Conservation (phyloP, 805 yeast genomes). For the Nakazawaea ernobii region DNA sequence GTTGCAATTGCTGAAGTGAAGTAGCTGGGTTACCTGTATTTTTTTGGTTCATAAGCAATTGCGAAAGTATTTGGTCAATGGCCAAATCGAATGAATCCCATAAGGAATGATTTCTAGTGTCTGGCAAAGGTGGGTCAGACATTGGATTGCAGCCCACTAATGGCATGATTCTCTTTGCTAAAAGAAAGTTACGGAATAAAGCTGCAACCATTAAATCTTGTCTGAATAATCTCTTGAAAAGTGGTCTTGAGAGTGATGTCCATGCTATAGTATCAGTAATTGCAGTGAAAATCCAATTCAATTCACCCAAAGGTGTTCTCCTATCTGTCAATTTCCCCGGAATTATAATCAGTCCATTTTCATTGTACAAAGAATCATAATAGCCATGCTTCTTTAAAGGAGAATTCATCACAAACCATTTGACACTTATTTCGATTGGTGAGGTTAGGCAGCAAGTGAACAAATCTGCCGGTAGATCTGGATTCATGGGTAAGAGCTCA, state of each 20-base stretch:
- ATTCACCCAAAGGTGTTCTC: conserved; percentile 91
- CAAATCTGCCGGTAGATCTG: conserved; percentile 91
- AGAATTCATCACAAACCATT: conserved; percentile 85
- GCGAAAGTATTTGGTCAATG: conserved; percentile 85
- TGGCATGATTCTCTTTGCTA: conserved; percentile 93
- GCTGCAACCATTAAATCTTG: conserved; percentile 98
- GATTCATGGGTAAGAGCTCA: conserved; percentile 87
- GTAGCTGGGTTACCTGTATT: conserved; percentile 8
- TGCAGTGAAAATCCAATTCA: conserved; percentile 97
- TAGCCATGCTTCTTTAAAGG: conserved; percentile 51
- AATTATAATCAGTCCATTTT: conserved; percentile 56
- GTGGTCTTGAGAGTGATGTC: conserved; percentile 82
- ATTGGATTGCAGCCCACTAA: conserved; percentile 90
- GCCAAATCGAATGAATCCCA: conserved; percentile 99
- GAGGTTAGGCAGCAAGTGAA: conserved; percentile 94
- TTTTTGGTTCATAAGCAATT: conserved; percentile 41
- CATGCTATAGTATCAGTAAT: conserved; percentile 98
- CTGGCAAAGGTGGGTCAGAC: conserved; percentile 90
- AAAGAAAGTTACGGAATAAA: conserved; percentile 80
- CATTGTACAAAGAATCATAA: conserved; percentile 40
- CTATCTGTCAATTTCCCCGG: conserved; percentile 92
- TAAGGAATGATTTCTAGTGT: conserved; percentile 78
- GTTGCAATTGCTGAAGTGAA: conserved; percentile 5
- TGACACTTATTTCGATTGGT: conserved; percentile 89
- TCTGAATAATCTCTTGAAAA: conserved; percentile 85